Base-by-base conservation (phyloP, 1,284 basidiomycete species). In the Singerocomus rubriflavus region DNA sequence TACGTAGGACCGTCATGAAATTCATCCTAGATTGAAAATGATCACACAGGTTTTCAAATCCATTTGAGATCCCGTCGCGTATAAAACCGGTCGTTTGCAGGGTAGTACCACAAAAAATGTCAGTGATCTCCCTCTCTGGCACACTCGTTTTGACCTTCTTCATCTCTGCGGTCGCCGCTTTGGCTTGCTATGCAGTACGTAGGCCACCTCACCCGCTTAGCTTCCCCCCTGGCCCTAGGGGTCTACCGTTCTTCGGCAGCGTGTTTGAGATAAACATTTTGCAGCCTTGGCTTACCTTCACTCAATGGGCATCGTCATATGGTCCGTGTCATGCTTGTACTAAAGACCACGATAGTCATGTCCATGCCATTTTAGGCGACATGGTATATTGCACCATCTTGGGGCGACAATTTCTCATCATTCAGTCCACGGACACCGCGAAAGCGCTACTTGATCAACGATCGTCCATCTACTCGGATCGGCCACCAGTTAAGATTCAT, bases 391-490 rank as follows among this genome's bases (percentile, higher is more conserved):
- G 65, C 30, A 61, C 48, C n/a, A 48, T 66, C 36, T 55, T 69
- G 1, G 63, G 65, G 6, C 54, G 52, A 17, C 47, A 51, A 26
- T 54, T 66, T 27, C 39, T 70, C 21, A 17, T 73, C 40, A 51
- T 72, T 31, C 68, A 71, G 44, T 66, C 65, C 27, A 44, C 45
- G 14, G 60, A 62, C 41, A 51, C 61, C 14, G 72, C 72, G 2
- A 65, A 60, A 40, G 62, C 62, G 35, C 52, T 72, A 1, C 58
- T 74, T 3, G 66, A 69, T 17, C 68, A 66, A 42, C 64, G 71
- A 14, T 66, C 69, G 6, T 52, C 41, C 17, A 48, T 64, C 34
- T 73, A 72, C 36, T 67, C 71, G 1, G 71, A 67, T 44, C 59
- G 70, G 11, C 70, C 71, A 4, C 67, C 51, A 29, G 56, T 68